Percentiles rank a stretch among this genome's conserved stretches.
Conservation (phyloP, 768 basidiomycete genomes). For the Rhodosporidiobolus sp. region DNA sequence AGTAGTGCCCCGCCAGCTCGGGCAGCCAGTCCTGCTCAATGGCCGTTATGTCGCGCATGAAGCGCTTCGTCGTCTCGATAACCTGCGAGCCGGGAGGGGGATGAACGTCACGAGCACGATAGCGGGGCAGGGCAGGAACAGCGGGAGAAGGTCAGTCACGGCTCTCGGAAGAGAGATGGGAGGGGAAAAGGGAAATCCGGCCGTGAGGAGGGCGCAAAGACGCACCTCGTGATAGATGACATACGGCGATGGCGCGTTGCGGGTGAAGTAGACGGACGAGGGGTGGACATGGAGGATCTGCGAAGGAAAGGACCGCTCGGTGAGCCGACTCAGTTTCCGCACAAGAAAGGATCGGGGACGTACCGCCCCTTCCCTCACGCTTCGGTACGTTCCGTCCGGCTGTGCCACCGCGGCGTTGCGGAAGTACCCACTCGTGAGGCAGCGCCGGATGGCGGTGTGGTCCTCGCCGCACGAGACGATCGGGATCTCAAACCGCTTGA, state of each 20-base stretch:
- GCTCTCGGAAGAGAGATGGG: background rate
- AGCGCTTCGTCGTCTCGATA: slow-evolving; percentile 91
- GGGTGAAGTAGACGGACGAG: slow-evolving; percentile 86
- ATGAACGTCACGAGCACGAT: no score
- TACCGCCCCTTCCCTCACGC: slow-evolving; percentile 79
- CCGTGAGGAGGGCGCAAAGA: no score
- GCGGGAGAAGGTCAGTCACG: background rate
- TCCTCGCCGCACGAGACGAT: slow-evolving; percentile 82
- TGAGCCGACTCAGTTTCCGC: background rate
- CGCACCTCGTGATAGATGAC: slow-evolving; percentile 57
- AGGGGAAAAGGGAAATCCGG: no score
- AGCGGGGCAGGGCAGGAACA: background rate
- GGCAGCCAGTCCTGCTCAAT: slow-evolving; percentile 89
- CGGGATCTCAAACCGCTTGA: slow-evolving; percentile 80
- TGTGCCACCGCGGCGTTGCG: slow-evolving; percentile 86
- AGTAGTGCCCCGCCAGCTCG: slow-evolving; percentile 49
- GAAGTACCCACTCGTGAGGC: slow-evolving; percentile 90
- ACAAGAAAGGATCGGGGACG: slow-evolving; percentile 42
- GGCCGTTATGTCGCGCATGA: slow-evolving; percentile 88
- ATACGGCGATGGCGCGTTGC: slow-evolving; percentile 87
- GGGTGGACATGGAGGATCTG: slow-evolving; percentile 88
- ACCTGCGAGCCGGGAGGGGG: background rate
- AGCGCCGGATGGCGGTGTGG: slow-evolving; percentile 72
- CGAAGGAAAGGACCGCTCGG: background rate
- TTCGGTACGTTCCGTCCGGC: slow-evolving; percentile 88